A percentile compares a stretch with the other conserved stretches of the same genome.
These are phyloP conservation scores for Cicer arietinum DNA, from an alignment of 306 rosid species.

Conservation along the genomic window DNA sequence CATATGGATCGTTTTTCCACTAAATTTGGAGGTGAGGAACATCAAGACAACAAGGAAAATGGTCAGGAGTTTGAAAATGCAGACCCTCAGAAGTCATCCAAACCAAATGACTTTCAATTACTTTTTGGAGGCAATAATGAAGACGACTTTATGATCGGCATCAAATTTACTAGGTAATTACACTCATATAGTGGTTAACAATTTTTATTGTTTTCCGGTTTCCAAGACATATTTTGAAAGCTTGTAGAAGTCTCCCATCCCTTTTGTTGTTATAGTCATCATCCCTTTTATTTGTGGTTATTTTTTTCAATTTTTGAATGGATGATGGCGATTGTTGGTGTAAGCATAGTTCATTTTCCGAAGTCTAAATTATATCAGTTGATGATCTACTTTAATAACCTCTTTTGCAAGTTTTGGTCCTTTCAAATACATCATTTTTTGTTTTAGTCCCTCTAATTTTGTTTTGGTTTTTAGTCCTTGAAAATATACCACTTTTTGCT, in stretches of 20 bases:
- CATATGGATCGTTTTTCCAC: constrained; percentile 73
- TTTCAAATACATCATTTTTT: no score
- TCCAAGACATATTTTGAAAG: constrained; percentile 19
- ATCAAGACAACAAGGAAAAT: constrained; percentile 48
- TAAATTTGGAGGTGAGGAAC: constrained; percentile 75
- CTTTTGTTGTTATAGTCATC: constrained; percentile 16
- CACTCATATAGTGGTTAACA: constrained; percentile 16
- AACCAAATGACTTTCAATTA: constrained; percentile 73
- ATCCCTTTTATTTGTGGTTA: constrained; percentile 30
- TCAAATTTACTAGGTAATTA: constrained; percentile 83
- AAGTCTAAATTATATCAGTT: constrained; percentile 3
- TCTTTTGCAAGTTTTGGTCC: not conserved
- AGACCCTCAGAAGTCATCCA: constrained; percentile 57
- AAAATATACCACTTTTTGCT: no score
- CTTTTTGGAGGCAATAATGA: constrained; percentile 85
- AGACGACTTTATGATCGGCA: constrained; percentile 92
- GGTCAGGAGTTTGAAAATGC: constrained; percentile 47
- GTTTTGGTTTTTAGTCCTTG: no score
- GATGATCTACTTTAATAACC: constrained; percentile 1
- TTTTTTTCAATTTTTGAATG: constrained; percentile 20
- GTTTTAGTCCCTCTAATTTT: no score
- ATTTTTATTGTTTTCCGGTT: constrained; percentile 29
- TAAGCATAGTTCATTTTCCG: constrained; percentile 15
- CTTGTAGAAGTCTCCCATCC: constrained; percentile 12
- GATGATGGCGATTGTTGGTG: constrained; percentile 3